phyloP scores from a whole-genome alignment of 106 monocot genomes.

The Amphibolis antarctica region DNA sequence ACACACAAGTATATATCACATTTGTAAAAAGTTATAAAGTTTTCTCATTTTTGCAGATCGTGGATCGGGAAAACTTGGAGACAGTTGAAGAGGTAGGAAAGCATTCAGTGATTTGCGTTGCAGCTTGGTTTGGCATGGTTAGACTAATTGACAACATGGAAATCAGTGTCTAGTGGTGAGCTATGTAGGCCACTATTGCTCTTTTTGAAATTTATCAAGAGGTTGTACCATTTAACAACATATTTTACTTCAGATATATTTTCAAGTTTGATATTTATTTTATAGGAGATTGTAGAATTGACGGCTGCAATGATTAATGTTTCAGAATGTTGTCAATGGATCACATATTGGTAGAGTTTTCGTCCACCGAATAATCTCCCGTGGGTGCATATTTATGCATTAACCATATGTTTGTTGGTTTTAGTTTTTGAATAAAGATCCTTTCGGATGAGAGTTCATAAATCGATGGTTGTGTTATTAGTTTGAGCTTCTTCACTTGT shows the following conservation, averaged over 20 bases:
- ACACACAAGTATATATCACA: neutral
- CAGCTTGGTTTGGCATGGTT: slow-evolving; percentile 32
- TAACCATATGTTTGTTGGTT: no score
- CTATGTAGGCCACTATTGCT: neutral
- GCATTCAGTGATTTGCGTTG: slow-evolving; percentile 20
- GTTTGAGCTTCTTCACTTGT: no score
- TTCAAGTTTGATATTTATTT: neutral
- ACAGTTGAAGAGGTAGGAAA: neutral
- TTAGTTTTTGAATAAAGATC: no score
- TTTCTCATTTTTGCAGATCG: slow-evolving; percentile 17
- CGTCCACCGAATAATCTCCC: no score
- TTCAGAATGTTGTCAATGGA: no score
- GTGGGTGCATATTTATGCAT: no score
- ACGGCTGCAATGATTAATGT: no score
- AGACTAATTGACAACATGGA: slow-evolving; percentile 31
- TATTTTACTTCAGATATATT: neutral
- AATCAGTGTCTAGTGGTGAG: slow-evolving; percentile 6
- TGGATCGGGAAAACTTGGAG: slow-evolving; percentile 17
- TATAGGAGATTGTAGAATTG: neutral
- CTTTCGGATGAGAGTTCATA: no score
- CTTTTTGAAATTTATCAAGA: neutral
- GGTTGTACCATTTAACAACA: neutral
- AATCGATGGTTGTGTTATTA: no score
- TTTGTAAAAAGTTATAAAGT: neutral
- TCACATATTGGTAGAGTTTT: no score